phyloP scores from a whole-genome alignment of 345 rosid species.

The Syzygium aqueum region DNA sequence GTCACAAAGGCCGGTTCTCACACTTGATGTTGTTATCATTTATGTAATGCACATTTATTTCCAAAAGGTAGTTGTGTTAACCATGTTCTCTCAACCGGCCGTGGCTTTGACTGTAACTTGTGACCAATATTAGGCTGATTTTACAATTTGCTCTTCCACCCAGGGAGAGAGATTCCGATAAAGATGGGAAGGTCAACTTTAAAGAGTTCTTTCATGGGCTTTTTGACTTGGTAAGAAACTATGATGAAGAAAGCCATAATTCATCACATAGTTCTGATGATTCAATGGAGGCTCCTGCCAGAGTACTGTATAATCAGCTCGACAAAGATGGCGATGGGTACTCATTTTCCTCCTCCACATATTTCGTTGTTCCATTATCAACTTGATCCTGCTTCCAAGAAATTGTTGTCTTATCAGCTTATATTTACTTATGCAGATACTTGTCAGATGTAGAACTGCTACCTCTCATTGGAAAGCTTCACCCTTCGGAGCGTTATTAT shows the following conservation, averaged over 20 bases:
- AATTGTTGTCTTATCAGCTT: neutral
- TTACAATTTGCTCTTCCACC: conserved; percentile 4
- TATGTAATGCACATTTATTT: neutral
- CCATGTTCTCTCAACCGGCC: neutral
- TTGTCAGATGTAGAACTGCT: conserved; percentile 68
- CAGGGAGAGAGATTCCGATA: conserved; percentile 92
- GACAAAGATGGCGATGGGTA: conserved; percentile 94
- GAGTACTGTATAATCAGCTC: conserved; percentile 59
- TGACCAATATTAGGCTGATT: neutral
- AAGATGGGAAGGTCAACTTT: conserved; percentile 79
- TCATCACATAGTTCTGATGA: conserved; percentile 52
- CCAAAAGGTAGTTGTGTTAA: neutral
- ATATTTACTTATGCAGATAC: conserved; percentile 29
- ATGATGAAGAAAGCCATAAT: conserved; percentile 70
- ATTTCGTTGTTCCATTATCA: neutral
- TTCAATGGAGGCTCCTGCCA: conserved; percentile 70
- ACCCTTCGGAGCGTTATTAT: conserved; percentile 88
- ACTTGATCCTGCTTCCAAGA: neutral
- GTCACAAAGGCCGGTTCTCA: neutral
- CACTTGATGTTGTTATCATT: neutral
- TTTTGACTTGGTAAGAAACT: conserved; percentile 80
- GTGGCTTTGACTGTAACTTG: neutral
- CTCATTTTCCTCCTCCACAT: neutral
- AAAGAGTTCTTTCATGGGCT: conserved; percentile 85
- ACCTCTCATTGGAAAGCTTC: conserved; percentile 74